Percentiles rank a stretch among this genome's conserved stretches.
Conservation (phyloP, 2,329 filamentous ascomycete genomes). For the Lasiodiplodia theobromae region DNA sequence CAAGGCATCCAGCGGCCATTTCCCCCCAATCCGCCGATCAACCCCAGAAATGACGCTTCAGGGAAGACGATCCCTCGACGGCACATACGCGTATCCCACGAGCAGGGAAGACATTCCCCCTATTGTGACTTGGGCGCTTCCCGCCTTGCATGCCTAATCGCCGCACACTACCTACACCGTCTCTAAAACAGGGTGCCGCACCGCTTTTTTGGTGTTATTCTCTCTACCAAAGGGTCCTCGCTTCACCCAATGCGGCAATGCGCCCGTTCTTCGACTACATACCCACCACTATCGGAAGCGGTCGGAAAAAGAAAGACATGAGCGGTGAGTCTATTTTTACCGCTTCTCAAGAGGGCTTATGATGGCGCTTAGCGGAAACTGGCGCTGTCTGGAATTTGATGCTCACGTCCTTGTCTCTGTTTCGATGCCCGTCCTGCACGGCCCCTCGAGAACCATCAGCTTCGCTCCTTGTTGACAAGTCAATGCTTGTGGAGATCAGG, state of each 20-base stretch:
- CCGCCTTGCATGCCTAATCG: not conserved
- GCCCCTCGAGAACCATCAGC: not conserved
- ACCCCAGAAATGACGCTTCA: not conserved
- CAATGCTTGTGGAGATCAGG: not conserved
- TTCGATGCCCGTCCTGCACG: not conserved
- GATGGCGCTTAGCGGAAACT: not conserved
- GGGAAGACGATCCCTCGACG: not conserved
- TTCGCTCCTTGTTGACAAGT: not conserved
- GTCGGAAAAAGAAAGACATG: not conserved
- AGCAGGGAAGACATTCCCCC: constrained; percentile 3
- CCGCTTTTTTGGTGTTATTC: not conserved
- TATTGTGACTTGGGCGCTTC: not conserved
- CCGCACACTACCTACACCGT: not conserved
- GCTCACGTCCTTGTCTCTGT: not conserved
- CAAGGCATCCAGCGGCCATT: not conserved
- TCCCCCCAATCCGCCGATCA: not conserved
- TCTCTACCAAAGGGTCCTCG: not conserved
- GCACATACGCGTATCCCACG: not conserved
- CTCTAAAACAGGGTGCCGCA: not conserved
- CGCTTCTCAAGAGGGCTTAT: not conserved
- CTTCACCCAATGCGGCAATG: not conserved
- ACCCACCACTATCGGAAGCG: not conserved
- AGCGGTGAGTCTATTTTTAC: not conserved
- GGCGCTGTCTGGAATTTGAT: not conserved
- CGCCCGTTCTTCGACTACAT: not conserved